Evolutionary conservation across 2,329 filamentous ascomycete genomes (phyloP), one percentile per base, ranked within the genome.

Genomic region (Beauveria sp.): DNA sequence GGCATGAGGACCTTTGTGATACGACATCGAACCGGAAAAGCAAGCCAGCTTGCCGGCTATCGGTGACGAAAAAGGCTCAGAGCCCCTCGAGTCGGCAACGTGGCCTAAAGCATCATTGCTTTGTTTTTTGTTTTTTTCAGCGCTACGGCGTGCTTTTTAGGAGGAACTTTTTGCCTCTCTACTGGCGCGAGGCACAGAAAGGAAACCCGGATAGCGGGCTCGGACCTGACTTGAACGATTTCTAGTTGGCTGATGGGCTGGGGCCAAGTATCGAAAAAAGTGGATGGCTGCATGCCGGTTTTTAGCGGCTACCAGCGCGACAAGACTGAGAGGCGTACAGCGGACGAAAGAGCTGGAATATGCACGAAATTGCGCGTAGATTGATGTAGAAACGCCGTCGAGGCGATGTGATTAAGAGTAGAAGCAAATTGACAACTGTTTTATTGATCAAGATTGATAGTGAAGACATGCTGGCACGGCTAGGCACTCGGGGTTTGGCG

Each of bases 321-420:
- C 6, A 42, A 10, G 14, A 22, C 51, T 38, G 7, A 16, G 9
- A 8, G 58, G 26, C 42, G 49, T 54, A 20, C 7, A 51, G 42
- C 58, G 49, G 50, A 26, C n/a, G 28, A 54, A 60, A 7, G 26
- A 43, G 50, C 3, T 34, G 58, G 50, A 60, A 60, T 54, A 60
- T 22, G 53, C n/a, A 38, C 34, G 9, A 46, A 62, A 57, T 46
- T 46, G 53, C 53, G 60, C 52, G 52, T 45, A 55, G 52, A 51
- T 51, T 50, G 34, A 57, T 62, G 52, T 62, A 62, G 60, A 62
- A 52, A 62, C 42, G 60, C 26, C 46, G 53, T 31, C 52, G 40
- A 51, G 53, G 38, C 45, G 34, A 56, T 50, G 18, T 2, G 28
- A 57, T 45, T 51, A 34, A 34, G 50, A 62, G 24, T 62, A 24